A percentile compares a stretch with the other conserved stretches of the same genome.
Conservation (phyloP, 202 grass and related monocot species). For the Musa balbisiana region DNA sequence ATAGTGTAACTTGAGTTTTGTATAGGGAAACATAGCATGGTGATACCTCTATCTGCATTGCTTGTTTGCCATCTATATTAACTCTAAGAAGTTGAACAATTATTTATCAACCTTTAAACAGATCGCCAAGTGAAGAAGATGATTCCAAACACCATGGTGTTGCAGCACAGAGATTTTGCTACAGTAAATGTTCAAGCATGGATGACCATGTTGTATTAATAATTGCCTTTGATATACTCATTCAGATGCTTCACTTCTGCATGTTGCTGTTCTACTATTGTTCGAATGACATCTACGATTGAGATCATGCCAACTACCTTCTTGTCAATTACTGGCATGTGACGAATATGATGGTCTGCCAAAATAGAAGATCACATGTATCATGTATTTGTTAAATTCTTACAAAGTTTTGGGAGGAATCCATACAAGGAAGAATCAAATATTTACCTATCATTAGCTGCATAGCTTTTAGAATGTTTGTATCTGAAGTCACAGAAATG, state of each 20-base stretch:
- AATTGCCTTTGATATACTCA: conserved; percentile 77
- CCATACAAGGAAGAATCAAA: neutral
- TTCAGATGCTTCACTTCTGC: conserved; percentile 71
- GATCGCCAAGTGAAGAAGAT: neutral
- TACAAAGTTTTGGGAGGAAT: neutral
- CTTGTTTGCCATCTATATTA: too few species aligned
- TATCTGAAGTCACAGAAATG: conserved; percentile 49
- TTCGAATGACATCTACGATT: conserved; percentile 70
- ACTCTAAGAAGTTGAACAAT: neutral
- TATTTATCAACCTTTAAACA: neutral
- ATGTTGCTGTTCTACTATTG: conserved; percentile 72
- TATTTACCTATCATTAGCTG: conserved; percentile 74
- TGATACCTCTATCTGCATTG: too few species aligned
- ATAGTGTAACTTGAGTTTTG: too few species aligned
- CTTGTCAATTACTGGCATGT: conserved; percentile 77
- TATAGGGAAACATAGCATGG: too few species aligned
- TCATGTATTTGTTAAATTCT: neutral
- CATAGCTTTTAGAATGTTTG: conserved; percentile 83
- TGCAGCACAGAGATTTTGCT: neutral
- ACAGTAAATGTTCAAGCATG: too few species aligned
- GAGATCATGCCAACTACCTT: conserved; percentile 81
- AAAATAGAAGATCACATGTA: neutral
- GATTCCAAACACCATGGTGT: neutral
- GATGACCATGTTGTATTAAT: conserved; percentile 32
- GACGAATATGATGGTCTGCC: conserved; percentile 70